These are phyloP conservation scores for Penicillium coffeae DNA, from an alignment of 495 filamentous ascomycete genomes.

Conservation along the genomic window DNA sequence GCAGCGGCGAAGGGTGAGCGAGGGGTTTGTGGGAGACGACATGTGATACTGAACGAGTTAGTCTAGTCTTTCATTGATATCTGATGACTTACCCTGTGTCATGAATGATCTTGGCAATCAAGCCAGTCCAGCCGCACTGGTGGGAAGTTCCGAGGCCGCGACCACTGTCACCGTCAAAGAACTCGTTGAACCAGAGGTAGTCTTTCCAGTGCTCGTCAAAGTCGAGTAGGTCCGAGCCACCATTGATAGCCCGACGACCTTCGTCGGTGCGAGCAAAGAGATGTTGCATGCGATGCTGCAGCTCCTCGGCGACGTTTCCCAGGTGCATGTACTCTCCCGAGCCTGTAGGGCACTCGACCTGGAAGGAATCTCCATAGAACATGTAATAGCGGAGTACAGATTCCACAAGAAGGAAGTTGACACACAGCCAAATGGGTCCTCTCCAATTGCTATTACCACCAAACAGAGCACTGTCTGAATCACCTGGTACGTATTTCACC, in stretches of 20 bases:
- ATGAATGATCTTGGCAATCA: conserved; percentile 95
- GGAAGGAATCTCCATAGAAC: conserved; percentile 83
- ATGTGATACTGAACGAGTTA: conserved; percentile 61
- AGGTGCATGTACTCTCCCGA: conserved; percentile 96
- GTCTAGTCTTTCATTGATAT: no score
- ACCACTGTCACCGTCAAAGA: conserved; percentile 90
- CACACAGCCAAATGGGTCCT: conserved; percentile 89
- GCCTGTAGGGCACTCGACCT: conserved; percentile 91
- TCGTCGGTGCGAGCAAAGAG: conserved; percentile 79
- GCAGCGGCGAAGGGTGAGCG: conserved; percentile 78
- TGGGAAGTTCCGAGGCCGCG: conserved; percentile 89
- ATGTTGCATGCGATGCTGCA: conserved; percentile 93
- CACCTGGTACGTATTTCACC: conserved; percentile 86
- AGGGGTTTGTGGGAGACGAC: conserved; percentile 88
- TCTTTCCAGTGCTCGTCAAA: conserved; percentile 91
- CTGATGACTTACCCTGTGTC: conserved; percentile 82
- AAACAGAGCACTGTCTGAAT: conserved; percentile 90
- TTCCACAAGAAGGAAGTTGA: conserved; percentile 93
- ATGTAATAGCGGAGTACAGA: conserved; percentile 89
- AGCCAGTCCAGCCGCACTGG: conserved; percentile 95
- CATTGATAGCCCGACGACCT: conserved; percentile 82
- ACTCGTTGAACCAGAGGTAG: conserved; percentile 93
- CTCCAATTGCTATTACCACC: conserved; percentile 98
- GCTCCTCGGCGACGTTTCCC: conserved; percentile 91
- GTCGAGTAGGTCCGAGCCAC: conserved; percentile 75